A percentile compares a stretch with the other conserved stretches of the same genome.
These are phyloP conservation scores for Yamadazyma songkhlaensis DNA, from an alignment of 1,139 yeast genomes.

Conservation along the genomic window DNA sequence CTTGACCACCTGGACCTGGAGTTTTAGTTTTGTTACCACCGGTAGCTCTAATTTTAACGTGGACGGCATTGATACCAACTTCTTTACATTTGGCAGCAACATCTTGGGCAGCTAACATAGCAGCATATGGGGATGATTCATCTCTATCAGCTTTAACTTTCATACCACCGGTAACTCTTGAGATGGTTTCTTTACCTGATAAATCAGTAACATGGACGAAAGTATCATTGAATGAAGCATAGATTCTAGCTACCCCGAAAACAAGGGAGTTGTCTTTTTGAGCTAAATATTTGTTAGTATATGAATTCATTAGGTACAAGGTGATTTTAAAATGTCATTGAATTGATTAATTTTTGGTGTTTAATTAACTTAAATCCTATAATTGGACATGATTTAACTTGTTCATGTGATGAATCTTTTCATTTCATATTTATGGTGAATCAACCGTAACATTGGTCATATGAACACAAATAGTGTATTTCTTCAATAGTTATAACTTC, in stretches of 20 bases:
- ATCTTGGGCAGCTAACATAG: conserved; percentile 99
- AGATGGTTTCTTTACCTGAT: conserved; percentile 99
- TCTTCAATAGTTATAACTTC: neutral
- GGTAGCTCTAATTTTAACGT: conserved; percentile 99
- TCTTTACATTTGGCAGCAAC: conserved; percentile 99
- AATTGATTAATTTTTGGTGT: no score
- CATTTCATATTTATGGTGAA: no score
- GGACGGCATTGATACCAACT: conserved; percentile 99
- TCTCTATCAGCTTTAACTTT: conserved; percentile 99
- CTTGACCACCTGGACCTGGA: conserved; percentile 99
- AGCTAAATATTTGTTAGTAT: conserved; percentile 16
- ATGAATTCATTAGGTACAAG: neutral
- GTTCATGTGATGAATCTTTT: no score
- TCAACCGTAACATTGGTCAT: no score
- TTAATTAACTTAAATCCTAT: no score
- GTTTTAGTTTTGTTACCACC: conserved; percentile 99
- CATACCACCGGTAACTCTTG: conserved; percentile 99
- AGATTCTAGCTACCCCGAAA: conserved; percentile 99
- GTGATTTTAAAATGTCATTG: no score
- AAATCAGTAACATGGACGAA: conserved; percentile 99
- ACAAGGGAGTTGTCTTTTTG: conserved; percentile 72
- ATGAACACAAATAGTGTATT: no score
- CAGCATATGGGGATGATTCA: conserved; percentile 99
- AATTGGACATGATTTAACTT: no score
- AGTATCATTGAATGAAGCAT: conserved; percentile 99